These are phyloP conservation scores for Trypanosoma conorhini DNA, from an alignment of 208 protist species.

Conservation along the genomic window DNA sequence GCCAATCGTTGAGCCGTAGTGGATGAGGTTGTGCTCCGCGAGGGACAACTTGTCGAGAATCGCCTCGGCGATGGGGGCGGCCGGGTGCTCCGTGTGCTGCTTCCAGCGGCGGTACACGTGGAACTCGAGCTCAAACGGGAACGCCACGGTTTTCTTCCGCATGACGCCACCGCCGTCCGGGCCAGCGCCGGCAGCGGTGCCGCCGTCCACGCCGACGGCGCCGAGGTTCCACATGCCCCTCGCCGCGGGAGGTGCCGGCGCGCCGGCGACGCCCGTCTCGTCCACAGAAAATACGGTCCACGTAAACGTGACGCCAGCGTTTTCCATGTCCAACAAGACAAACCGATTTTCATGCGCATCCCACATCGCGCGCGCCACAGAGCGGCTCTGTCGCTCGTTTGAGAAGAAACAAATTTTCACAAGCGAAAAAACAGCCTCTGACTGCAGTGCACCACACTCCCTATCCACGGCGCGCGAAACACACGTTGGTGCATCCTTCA, in stretches of 20 bases:
- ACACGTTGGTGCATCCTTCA: slow-evolving; percentile 76
- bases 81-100: slow-evolving; percentile 74
- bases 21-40: slow-evolving; percentile 78
- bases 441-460: slow-evolving; percentile 68
- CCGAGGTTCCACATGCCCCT: slow-evolving; percentile 3
- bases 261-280: slow-evolving; percentile 43
- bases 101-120: slow-evolving; percentile 80
- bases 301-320: slow-evolving; percentile 74
- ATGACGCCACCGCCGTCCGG: slow-evolving; percentile 11
- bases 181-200: neutral
- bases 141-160: slow-evolving; percentile 83
- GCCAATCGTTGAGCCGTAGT: slow-evolving; percentile 70
- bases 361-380: slow-evolving; percentile 80
- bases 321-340: slow-evolving; percentile 81
- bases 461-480: slow-evolving; percentile 81
- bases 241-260: neutral
- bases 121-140: slow-evolving; percentile 87
- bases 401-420: slow-evolving; percentile 87
- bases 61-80: slow-evolving; percentile 60
- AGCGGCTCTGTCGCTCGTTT: slow-evolving; percentile 76
- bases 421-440: slow-evolving; percentile 62
- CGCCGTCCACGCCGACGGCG: slow-evolving; percentile 11
- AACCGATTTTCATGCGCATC: slow-evolving; percentile 73
- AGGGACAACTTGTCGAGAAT: slow-evolving; percentile 84
- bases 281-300: slow-evolving; percentile 89